phyloP scores from a whole-genome alignment of 495 filamentous ascomycete species.

The Aspergillus cavernicola region DNA sequence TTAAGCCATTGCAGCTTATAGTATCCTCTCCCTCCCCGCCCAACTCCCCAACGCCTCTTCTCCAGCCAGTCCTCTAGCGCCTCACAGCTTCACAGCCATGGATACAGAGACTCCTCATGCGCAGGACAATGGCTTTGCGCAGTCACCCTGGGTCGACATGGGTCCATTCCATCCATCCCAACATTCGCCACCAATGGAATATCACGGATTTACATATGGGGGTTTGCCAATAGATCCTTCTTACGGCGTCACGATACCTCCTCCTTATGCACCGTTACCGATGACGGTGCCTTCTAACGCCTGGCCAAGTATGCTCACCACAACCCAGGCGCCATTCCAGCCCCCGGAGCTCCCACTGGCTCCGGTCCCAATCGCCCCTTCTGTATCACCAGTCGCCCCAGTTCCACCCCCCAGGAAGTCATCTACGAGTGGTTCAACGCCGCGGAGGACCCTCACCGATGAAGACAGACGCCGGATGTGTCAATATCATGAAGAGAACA shows the following conservation, averaged over 20 bases:
- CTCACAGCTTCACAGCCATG: constrained; percentile 26
- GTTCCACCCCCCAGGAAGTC: constrained; percentile 49
- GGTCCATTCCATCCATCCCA: constrained; percentile 42
- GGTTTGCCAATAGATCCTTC: constrained; percentile 38
- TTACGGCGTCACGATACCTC: constrained; percentile 45
- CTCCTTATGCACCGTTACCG: constrained; percentile 50
- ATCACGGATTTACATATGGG: constrained; percentile 40
- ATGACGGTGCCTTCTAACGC: constrained; percentile 63
- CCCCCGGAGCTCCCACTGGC: constrained; percentile 19
- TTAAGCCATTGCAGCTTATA: constrained; percentile 9
- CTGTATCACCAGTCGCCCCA: constrained; percentile 44
- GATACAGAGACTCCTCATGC: constrained; percentile 43
- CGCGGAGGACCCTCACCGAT: constrained; percentile 89
- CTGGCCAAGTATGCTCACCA: constrained; percentile 66
- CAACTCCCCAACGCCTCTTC: neutral
- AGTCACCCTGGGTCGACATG: constrained; percentile 52
- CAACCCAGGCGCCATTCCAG: constrained; percentile 25
- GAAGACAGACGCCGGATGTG: constrained; percentile 91
- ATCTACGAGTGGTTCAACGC: constrained; percentile 57
- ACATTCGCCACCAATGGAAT: constrained; percentile 44
- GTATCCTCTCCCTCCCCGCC: neutral
- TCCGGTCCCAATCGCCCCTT: constrained; percentile 55
- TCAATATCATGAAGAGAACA: constrained; percentile 90
- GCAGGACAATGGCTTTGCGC: constrained; percentile 45
- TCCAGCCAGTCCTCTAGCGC: neutral